phyloP scores from a whole-genome alignment of 805 yeast genomes.

The Citeromyces matritensis region DNA sequence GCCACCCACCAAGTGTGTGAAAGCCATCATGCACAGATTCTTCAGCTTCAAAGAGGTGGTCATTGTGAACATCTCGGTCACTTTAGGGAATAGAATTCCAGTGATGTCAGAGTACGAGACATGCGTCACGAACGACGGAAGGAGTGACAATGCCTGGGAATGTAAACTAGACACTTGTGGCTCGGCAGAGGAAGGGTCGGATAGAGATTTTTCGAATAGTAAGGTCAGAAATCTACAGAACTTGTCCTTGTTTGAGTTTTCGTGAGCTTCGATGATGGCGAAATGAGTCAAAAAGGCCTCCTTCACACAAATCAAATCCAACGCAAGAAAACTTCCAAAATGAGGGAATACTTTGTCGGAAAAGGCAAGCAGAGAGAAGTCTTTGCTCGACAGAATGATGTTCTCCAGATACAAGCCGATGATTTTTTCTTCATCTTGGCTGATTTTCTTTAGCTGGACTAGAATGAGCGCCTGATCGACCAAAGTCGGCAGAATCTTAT shows the following conservation, averaged over 20 bases:
- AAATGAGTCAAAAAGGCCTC: conserved; percentile 14
- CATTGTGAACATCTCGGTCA: conserved; percentile 61
- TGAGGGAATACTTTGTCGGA: conserved; percentile 49
- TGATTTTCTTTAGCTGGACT: conserved; percentile 10
- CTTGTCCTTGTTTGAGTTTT: conserved; percentile 7
- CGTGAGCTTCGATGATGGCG: conserved; percentile 10
- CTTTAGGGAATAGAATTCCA: conserved; percentile 57
- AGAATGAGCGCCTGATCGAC: conserved; percentile 7
- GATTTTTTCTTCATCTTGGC: conserved; percentile 17
- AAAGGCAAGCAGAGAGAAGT: conserved; percentile 65
- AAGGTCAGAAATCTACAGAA: conserved; percentile 14
- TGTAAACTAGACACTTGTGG: conserved; percentile 10
- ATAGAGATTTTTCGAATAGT: conserved; percentile 16
- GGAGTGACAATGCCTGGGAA: conserved; percentile 14
- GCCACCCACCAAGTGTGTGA: conserved; percentile 33
- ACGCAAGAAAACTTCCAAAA: conserved; percentile 12
- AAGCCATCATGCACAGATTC: conserved; percentile 44
- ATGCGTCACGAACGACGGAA: conserved; percentile 14
- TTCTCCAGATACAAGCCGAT: conserved; percentile 34
- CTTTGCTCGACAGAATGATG: conserved; percentile 45
- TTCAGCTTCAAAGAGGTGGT: conserved; percentile 79
- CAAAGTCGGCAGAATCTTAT: conserved; percentile 63
- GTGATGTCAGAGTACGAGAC: conserved; percentile 43
- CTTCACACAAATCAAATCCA: conserved; percentile 14
- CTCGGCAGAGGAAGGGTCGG: conserved; percentile 3